Evolutionary conservation across 805 yeast species (phyloP), one percentile per base, ranked within the genome.

Genomic region (Clavispora fructus): DNA sequence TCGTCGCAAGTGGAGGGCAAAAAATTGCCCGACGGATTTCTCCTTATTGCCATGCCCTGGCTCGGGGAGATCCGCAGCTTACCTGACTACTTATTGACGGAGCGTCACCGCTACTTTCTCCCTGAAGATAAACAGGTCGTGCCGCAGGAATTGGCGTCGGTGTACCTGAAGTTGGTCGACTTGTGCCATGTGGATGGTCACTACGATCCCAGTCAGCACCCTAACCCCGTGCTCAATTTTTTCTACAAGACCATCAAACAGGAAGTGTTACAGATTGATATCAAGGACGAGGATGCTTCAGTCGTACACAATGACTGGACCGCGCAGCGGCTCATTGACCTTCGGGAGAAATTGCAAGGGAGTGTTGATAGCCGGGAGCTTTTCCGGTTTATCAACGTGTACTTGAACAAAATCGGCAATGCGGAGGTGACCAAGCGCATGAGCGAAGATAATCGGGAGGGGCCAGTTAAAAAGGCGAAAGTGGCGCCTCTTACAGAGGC

Each of bases 1-100:
- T 57, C 65, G 9, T 58, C 59, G n/a, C 52, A 55, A 12, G 17
- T 39, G 9, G 16, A 47, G 16, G 46, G 45, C 7, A 47, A 51
- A 12, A 49, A 43, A n/a, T 40, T 73, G 28, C 85, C 92, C 0
- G 81, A 85, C 46, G 97, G 97, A 0, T 78, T 92, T 50, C 80
- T 83, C 41, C 61, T 90, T 46, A 73, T 85, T 8, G 72, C 75
- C 28, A 55, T 87, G 19, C 97, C 98, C 1, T 85, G 78, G 71
- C 64, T 79, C 13, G 95, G 89, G 53, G 92, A 88, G 59, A 63
- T 89, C 4, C 70, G 97, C 43, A 72, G 77, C 30, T 62, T 80
- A 4, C 97, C 97, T 0, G 64, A 63, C 17, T 50, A 62, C 43
- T 50, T 57, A 40, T 38, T 61, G 26, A 43, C 48, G 33, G 51